A percentile compares a stretch with the other conserved stretches of the same genome.
Evolutionary conservation across 305 asterid genomes (phyloP).

Genomic region (Fraxinus nigra): DNA sequence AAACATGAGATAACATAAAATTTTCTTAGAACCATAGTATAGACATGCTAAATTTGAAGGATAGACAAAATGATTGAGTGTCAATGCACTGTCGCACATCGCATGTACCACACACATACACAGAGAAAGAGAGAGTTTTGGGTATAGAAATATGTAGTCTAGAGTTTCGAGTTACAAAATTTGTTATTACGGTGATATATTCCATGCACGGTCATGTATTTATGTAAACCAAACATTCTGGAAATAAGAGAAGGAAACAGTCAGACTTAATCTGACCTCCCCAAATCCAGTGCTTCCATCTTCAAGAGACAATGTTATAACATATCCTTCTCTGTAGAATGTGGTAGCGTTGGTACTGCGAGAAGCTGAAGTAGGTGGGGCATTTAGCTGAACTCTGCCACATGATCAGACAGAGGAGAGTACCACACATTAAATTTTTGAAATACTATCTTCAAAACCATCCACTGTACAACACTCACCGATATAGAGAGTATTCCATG

Average conservation of each 20-base stretch:
- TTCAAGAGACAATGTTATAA: conserved; percentile 63
- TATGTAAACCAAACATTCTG: not conserved
- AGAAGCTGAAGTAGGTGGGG: conserved; percentile 88
- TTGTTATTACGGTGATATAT: not conserved
- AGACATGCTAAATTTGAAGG: not conserved
- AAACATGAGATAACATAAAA: not conserved
- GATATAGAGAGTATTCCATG: conserved; percentile 69
- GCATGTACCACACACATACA: not conserved
- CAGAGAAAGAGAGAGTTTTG: not conserved
- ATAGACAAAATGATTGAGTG: not conserved
- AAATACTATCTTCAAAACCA: conserved; percentile 9
- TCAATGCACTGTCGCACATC: not conserved
- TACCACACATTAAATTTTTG: not conserved
- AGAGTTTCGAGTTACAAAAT: conserved; percentile 6
- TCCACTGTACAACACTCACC: conserved; percentile 45
- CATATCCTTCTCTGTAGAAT: conserved; percentile 82
- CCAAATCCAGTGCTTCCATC: conserved; percentile 88
- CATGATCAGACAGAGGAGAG: conserved; percentile 18
- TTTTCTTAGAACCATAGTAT: not conserved
- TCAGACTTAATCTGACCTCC: conserved; percentile 55
- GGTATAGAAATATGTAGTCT: not conserved
- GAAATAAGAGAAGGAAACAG: conserved; percentile 10
- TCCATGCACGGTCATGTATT: not conserved
- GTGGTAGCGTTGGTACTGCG: conserved; percentile 31
- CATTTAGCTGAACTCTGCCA: conserved; percentile 72